Evolutionary conservation across 805 yeast species (phyloP).

Genomic region (Yamadazyma endophytica): DNA sequence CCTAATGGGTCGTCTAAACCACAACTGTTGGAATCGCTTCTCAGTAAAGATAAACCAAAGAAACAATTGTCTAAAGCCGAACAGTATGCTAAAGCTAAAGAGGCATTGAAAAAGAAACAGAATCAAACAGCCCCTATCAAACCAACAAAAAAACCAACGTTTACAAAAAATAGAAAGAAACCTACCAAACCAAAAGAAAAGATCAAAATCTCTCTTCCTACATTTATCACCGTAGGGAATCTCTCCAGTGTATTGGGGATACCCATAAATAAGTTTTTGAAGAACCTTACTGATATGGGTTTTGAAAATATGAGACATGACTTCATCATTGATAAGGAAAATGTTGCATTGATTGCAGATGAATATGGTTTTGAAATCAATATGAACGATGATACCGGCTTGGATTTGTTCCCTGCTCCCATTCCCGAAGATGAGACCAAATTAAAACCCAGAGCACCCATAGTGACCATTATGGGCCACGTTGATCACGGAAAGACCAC

Average conservation of each 20-base stretch:
- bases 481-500: conserved; percentile 99
- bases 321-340: conserved; percentile 80
- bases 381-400: conserved; percentile 52
- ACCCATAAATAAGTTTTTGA: conserved; percentile 56
- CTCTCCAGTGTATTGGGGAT: conserved; percentile 68
- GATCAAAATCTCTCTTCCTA: conserved; percentile 54
- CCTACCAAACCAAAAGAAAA: conserved; percentile 7
- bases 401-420: conserved; percentile 56
- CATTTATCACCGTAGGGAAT: conserved; percentile 74
- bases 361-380: conserved; percentile 73
- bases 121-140: not conserved
- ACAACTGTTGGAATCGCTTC: conserved; percentile 1
- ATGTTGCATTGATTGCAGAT: conserved; percentile 81
- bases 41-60: not conserved
- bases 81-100: conserved; percentile 8
- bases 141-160: not conserved
- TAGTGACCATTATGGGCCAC: conserved; percentile 98
- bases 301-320: conserved; percentile 69
- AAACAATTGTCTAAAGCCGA: conserved; percentile 2
- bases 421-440: conserved; percentile 26
- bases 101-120: conserved; percentile 5
- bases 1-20: too few species aligned
- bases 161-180: conserved; percentile 4
- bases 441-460: conserved; percentile 76
- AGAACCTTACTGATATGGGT: conserved; percentile 62